Base-by-base conservation (phyloP, 257 asterid genomes). In the Solanum raphanifolium region DNA sequence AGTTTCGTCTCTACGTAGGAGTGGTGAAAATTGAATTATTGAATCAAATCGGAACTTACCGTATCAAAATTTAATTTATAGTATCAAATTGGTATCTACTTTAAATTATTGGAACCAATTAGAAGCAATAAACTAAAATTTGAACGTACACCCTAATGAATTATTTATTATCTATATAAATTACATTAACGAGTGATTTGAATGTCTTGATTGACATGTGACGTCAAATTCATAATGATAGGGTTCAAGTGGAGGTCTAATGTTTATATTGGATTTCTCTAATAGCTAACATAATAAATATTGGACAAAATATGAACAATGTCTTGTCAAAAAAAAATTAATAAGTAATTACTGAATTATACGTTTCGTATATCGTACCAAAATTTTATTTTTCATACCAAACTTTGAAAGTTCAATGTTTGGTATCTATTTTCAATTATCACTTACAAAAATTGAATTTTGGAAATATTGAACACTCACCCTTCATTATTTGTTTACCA, bases 41-140 rank as follows among this genome's bases (percentile, higher is more conserved):
- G 27, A 60, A 23, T 60, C 29, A 23, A n/a, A 65, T 65, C 16
- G 6, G 4, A n/a, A 65, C 6, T n/a, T 65, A 65, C 0, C 2
- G 3, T 65, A 65, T 25, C 3, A 5, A n/a, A 65, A n/a, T 4
- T 65, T 65, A n/a, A 65, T 65, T 10, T n/a, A n/a, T 11, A 25
- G 4, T 65, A 65, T n/a, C 0, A 1, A 0, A 10, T 4, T n/a
- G 8, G 13, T 65, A 65, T 65, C 4, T 65, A n/a, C 1, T n/a
- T 65, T 65, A n/a, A 68, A 27, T 68, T 66, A 27, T 6, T 12
- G 35, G 4, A 66, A 27, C 2, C 9, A 5, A 66, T 68, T 5
- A 0, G 4, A 13, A 68, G 27, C 1, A 68, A 12, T 13, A 13
- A 68, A 68, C 21, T 7, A 66, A 5, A 13, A 13, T 27, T 66